Base-by-base conservation (phyloP, 176 grass and related monocot species). In the Zizania latifolia region DNA sequence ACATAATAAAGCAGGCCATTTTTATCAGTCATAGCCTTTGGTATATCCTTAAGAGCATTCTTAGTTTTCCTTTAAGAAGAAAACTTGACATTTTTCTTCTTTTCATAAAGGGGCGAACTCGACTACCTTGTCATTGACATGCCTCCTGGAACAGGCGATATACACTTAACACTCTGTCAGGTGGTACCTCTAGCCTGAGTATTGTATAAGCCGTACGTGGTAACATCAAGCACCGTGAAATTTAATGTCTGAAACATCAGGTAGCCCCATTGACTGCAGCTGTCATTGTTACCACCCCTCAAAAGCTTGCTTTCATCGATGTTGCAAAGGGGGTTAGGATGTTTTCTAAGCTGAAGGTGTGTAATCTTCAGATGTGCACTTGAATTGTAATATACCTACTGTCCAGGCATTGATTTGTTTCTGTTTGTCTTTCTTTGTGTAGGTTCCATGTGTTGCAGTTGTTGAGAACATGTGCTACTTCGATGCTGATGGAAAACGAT, bases 401-500 rank as follows among this genome's bases (percentile, higher is more conserved):
- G 30, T 38, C 38, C 2, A 28, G 58, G 4, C 44, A 58, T 75
- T 82, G 13, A 71, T 34, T 65, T 74, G 11, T 68, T 26, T 61
- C 19, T 64, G 10, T 19, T 30, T 43, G 30, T 84, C 13, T 81
- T 78, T 24, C 41, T 19, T 86, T 57, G 22, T 75, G 44, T 80
- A 98, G 94, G 91, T 98, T 71, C 94, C 94, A 30, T 98, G 94
- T 37, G 70, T 98, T 78, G 94, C 91, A 39, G 94, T 98, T 77
- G 94, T 98, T 72, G 91, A 98, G 84, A 98, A 98, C 79, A 94
- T 98, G 94, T 98, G 94, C 81, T 98, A 98, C 82, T 94, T 98
- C 55, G 94, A 94, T 87, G 94, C 94, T 81, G 94, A 98, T 28
- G 86, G 72, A 59, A 98, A 98, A 54, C 88, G 86, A 68, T 86